Conservation (phyloP, 345 rosid genomes). For the Bretschneidera sinensis region DNA sequence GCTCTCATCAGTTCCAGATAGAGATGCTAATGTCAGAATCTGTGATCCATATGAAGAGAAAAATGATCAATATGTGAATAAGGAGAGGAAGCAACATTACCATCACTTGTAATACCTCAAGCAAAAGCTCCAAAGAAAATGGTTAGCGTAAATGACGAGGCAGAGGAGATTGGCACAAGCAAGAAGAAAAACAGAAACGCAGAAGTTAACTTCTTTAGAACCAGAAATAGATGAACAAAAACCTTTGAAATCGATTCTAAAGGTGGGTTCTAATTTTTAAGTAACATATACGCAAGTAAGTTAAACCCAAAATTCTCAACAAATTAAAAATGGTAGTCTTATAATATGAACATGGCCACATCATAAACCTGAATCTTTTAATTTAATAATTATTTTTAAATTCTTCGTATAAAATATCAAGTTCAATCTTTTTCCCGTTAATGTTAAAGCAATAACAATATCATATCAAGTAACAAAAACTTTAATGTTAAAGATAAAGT, state of each 20-base stretch:
- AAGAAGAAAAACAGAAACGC: slow-evolving; percentile 26
- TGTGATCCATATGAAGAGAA: neutral
- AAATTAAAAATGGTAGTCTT: too few relatives aligned
- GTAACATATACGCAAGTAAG: too few relatives aligned
- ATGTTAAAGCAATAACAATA: too few relatives aligned
- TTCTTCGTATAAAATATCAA: too few relatives aligned
- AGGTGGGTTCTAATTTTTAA: slow-evolving; percentile 33
- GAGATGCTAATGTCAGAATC: neutral
- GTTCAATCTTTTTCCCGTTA: too few relatives aligned
- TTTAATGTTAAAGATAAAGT: too few relatives aligned
- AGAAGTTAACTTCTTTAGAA: slow-evolving; percentile 24
- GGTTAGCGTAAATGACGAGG: slow-evolving; percentile 51
- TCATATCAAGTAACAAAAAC: too few relatives aligned
- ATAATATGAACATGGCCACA: too few relatives aligned
- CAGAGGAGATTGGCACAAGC: slow-evolving; percentile 32
- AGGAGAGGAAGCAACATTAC: slow-evolving; percentile 14
- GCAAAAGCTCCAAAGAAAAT: slow-evolving; percentile 32
- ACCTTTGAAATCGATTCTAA: slow-evolving; percentile 50
- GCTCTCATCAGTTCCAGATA: slow-evolving; percentile 2
- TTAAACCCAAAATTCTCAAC: too few relatives aligned
- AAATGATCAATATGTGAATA: neutral
- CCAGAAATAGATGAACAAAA: slow-evolving; percentile 20
- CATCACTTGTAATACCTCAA: slow-evolving; percentile 15
- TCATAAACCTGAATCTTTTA: too few relatives aligned
- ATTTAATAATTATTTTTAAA: too few relatives aligned